Percentiles rank a stretch among this genome's conserved stretches.
Conservation (phyloP, 768 basidiomycete genomes). For the Phylloporus scabripes region DNA sequence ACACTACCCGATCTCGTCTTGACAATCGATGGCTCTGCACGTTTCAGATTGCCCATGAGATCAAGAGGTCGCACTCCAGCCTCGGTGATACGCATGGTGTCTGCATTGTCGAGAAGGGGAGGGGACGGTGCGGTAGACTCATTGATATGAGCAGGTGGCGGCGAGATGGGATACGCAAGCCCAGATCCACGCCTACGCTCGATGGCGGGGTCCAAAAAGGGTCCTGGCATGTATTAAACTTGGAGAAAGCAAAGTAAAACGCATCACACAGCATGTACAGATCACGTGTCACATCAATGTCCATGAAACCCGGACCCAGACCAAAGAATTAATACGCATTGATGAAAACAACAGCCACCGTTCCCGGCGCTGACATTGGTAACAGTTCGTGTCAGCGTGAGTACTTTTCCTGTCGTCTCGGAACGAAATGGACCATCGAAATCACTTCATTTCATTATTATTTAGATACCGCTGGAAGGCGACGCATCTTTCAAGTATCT, state of each 20-base stretch:
- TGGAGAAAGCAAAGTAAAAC: not conserved
- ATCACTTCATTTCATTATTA: not conserved
- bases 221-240: not conserved
- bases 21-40: constrained; percentile 68
- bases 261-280: not conserved
- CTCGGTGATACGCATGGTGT: constrained; percentile 5
- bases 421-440: not conserved
- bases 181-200: not conserved
- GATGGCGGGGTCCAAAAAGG: not conserved
- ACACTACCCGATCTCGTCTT: constrained; percentile 82
- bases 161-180: constrained; percentile 7
- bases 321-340: too few species aligned
- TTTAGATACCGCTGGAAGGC: not conserved
- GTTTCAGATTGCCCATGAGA: constrained; percentile 56
- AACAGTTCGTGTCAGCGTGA: too few species aligned
- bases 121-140: constrained; percentile 7
- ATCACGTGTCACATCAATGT: too few species aligned
- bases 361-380: too few species aligned
- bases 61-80: constrained; percentile 40
- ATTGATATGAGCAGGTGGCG: constrained; percentile 4
- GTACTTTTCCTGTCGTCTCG: too few species aligned
- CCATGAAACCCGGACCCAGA: too few species aligned
- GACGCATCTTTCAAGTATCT: too few species aligned
- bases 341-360: too few species aligned
- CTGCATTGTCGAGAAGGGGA: not conserved